A percentile compares a stretch with the other conserved stretches of the same genome.
Conservation (phyloP, 805 yeast genomes). For the Wickerhamomyces bisporus region DNA sequence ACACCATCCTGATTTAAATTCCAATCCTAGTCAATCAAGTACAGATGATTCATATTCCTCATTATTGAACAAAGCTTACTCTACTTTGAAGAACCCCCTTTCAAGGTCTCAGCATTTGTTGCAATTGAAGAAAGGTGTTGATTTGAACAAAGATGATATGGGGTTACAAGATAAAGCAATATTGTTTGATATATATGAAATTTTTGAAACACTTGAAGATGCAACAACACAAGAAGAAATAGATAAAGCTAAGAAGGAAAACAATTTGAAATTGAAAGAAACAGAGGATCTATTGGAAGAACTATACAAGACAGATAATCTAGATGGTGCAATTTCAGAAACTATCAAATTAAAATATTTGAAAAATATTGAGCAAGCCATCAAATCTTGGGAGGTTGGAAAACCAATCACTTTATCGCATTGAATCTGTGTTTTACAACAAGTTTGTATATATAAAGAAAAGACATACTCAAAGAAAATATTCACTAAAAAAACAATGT, state of each 20-base stretch:
- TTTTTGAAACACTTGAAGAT: slow-evolving; percentile 77
- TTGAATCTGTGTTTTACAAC: too few relatives aligned
- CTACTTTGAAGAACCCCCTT: slow-evolving; percentile 65
- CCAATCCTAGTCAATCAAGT: too few relatives aligned
- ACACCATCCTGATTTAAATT: slow-evolving; percentile 83
- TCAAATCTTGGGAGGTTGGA: slow-evolving; percentile 76
- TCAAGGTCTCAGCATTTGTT: slow-evolving; percentile 61
- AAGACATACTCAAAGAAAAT: too few relatives aligned
- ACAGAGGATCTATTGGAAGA: slow-evolving; percentile 40
- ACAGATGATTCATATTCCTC: slow-evolving; percentile 33
- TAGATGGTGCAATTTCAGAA: slow-evolving; percentile 55
- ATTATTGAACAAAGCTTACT: slow-evolving; percentile 70
- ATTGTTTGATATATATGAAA: slow-evolving; percentile 73
- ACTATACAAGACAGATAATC: slow-evolving; percentile 42
- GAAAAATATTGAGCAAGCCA: slow-evolving; percentile 68
- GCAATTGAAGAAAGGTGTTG: slow-evolving; percentile 35
- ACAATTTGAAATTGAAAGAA: slow-evolving; percentile 47
- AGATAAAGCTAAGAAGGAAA: slow-evolving; percentile 44
- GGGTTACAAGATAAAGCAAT: slow-evolving; percentile 45
- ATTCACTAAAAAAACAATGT: too few relatives aligned
- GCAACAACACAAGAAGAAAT: slow-evolving; percentile 57
- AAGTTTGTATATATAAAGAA: too few relatives aligned
- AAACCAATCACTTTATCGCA: slow-evolving; percentile 62
- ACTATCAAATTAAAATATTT: slow-evolving; percentile 79
- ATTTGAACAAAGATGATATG: slow-evolving; percentile 57